A percentile compares a stretch with the other conserved stretches of the same genome.
Conservation (phyloP, 2,329 filamentous ascomycete species). For the Hypoxylon sp. region DNA sequence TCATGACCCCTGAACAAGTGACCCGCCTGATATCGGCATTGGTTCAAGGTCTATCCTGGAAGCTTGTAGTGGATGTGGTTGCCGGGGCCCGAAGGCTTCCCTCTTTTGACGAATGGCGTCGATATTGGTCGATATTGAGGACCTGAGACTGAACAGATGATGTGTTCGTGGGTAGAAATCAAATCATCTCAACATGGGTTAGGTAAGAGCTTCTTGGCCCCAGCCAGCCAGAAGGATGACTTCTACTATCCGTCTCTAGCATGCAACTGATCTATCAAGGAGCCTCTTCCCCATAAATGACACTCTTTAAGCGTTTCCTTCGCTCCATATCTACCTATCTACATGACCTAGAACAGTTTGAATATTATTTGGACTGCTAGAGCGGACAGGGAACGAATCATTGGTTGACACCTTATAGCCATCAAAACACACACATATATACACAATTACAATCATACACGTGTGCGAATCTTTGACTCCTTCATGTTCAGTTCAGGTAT, state of each 20-base stretch:
- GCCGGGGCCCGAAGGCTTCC: constrained; percentile 15
- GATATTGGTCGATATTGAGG: constrained; percentile 8
- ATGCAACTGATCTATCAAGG: not conserved
- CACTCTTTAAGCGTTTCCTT: not conserved
- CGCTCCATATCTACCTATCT: not conserved
- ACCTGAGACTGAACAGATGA: constrained; percentile 8
- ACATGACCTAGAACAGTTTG: not conserved
- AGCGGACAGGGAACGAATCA: not conserved
- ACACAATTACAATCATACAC: constrained; percentile 16
- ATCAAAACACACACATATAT: not conserved
- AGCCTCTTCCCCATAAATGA: not conserved
- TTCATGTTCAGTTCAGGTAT: constrained; percentile 20
- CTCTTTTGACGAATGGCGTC: constrained; percentile 10
- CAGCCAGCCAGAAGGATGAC: constrained; percentile 5
- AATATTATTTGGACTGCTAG: not conserved
- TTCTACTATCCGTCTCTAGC: not conserved
- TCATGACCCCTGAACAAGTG: constrained; percentile 13
- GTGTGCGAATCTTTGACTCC: constrained; percentile 12
- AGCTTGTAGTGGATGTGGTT: constrained; percentile 10
- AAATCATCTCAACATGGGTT: constrained; percentile 13
- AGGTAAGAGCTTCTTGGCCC: constrained; percentile 1
- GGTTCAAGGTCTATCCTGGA: not conserved
- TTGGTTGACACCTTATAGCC: not conserved
- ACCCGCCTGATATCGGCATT: constrained; percentile 19
- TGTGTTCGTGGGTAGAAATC: constrained; percentile 13